These are phyloP conservation scores for Microsporum ferrugineum DNA, from an alignment of 2,329 filamentous ascomycete genomes.

Conservation along the genomic window DNA sequence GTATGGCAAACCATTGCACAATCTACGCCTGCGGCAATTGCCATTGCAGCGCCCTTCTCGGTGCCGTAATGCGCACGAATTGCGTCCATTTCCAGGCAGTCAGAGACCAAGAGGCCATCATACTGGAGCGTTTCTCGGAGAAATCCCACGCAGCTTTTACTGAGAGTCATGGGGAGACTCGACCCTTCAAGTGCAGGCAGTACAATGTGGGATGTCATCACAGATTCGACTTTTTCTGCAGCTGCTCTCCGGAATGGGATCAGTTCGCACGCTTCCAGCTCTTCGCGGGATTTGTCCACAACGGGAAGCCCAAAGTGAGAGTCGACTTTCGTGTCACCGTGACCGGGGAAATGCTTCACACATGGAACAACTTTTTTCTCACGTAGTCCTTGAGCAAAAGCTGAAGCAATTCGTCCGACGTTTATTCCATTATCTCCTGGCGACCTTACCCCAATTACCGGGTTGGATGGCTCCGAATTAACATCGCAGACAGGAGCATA, in stretches of 20 bases:
- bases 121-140: constrained; percentile 35
- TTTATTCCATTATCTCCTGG: constrained; percentile 28
- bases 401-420: constrained; percentile 30
- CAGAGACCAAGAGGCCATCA: constrained; percentile 35
- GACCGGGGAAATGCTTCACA: constrained; percentile 38
- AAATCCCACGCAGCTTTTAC: constrained; percentile 27
- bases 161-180: constrained; percentile 32
- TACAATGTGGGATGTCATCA: constrained; percentile 39
- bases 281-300: constrained; percentile 27
- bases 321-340: constrained; percentile 36
- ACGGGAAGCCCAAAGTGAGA: constrained; percentile 35
- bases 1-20: constrained; percentile 39
- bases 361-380: constrained; percentile 32
- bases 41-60: constrained; percentile 31
- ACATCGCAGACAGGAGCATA: constrained; percentile 37
- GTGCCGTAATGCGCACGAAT: constrained; percentile 33
- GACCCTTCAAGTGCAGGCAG: constrained; percentile 26
- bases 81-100: constrained; percentile 38
- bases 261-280: constrained; percentile 33
- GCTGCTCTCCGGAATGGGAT: constrained; percentile 35
- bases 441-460: constrained; percentile 35
- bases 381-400: constrained; percentile 28
- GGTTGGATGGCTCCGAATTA: constrained; percentile 36
- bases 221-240: constrained; percentile 31
- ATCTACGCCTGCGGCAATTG: constrained; percentile 35